Percentiles rank a stretch among this genome's conserved stretches.
phyloP scores from a whole-genome alignment of 106 monocot species.

The Dioscorea zingiberensis region DNA sequence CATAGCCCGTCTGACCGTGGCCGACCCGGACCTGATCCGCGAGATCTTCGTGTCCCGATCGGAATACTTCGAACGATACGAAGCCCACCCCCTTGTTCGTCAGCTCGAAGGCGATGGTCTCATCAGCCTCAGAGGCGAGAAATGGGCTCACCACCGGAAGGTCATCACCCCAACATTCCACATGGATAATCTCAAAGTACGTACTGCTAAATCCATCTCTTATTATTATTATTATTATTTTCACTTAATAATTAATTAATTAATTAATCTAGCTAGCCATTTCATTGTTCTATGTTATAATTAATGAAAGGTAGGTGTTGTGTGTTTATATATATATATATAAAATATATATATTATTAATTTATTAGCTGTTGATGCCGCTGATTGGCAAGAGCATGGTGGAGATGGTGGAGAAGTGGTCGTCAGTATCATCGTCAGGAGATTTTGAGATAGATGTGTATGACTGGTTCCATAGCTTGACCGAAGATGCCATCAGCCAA shows the following conservation, averaged over 20 bases:
- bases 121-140: slow-evolving; percentile 70
- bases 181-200: slow-evolving; percentile 85
- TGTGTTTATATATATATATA: neutral
- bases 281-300: neutral
- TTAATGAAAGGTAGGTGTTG: neutral
- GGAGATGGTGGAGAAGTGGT: slow-evolving; percentile 53
- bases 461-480: slow-evolving; percentile 51
- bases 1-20: slow-evolving; percentile 18
- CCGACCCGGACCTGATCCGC: slow-evolving; percentile 80
- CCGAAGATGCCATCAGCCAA: slow-evolving; percentile 55
- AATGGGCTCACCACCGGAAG: slow-evolving; percentile 84
- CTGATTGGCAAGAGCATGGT: slow-evolving; percentile 51
- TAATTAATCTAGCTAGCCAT: too few species aligned
- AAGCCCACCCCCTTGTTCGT: slow-evolving; percentile 76
- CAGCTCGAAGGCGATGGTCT: slow-evolving; percentile 92
- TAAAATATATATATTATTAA: too few species aligned
- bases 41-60: slow-evolving; percentile 76
- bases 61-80: slow-evolving; percentile 69
- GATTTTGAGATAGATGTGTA: slow-evolving; percentile 74
- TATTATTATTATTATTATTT: too few species aligned
- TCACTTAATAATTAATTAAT: too few species aligned
- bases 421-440: slow-evolving; percentile 16
- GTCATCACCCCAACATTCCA: slow-evolving; percentile 77
- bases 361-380: slow-evolving; percentile 54
- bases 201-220: neutral